These are phyloP conservation scores for Parastagonospora avenae DNA, from an alignment of 2,329 filamentous ascomycete genomes.

Conservation along the genomic window DNA sequence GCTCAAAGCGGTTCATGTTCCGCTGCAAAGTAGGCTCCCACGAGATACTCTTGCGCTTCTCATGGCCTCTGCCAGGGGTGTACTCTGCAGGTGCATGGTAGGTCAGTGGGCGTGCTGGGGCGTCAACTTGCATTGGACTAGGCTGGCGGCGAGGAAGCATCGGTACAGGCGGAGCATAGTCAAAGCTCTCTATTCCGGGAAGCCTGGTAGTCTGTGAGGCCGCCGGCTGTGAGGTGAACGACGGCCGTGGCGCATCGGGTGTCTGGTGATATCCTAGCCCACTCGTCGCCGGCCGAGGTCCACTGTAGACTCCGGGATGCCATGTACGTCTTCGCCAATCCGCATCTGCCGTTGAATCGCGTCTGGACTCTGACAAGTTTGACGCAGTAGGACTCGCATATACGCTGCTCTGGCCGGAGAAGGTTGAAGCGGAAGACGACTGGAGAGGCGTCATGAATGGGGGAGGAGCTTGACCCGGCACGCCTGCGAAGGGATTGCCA, in stretches of 20 bases:
- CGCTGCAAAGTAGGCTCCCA: slow-evolving; percentile 72
- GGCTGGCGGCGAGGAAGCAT: slow-evolving; percentile 66
- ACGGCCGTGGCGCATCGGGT: slow-evolving; percentile 64
- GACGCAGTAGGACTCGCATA: slow-evolving; percentile 71
- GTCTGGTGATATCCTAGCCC: slow-evolving; percentile 77
- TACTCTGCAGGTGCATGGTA: slow-evolving; percentile 43
- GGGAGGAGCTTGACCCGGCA: slow-evolving; percentile 64
- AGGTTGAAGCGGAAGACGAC: slow-evolving; percentile 59
- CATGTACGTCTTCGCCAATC: slow-evolving; percentile 85
- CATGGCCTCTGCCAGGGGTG: slow-evolving; percentile 27
- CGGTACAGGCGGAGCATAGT: slow-evolving; percentile 70
- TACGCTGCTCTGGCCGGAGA: slow-evolving; percentile 64
- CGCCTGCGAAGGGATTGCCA: slow-evolving; percentile 73
- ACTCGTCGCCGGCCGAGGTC: slow-evolving; percentile 69
- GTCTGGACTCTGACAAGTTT: slow-evolving; percentile 65
- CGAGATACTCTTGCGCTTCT: slow-evolving; percentile 49
- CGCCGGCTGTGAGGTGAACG: slow-evolving; percentile 60
- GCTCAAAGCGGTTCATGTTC: slow-evolving; percentile 69
- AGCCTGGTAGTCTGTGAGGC: slow-evolving; percentile 69
- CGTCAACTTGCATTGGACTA: slow-evolving; percentile 80
- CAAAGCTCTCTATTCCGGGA: slow-evolving; percentile 91
- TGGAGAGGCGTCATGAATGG: slow-evolving; percentile 62
- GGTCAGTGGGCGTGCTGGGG: slow-evolving; percentile 50
- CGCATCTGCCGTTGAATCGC: slow-evolving; percentile 74
- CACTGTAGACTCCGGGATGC: slow-evolving; percentile 76